Percentiles rank a stretch among this genome's conserved stretches.
Evolutionary conservation across 2,329 filamentous ascomycete genomes (phyloP).

Genomic region (Clonostachys chloroleuca): DNA sequence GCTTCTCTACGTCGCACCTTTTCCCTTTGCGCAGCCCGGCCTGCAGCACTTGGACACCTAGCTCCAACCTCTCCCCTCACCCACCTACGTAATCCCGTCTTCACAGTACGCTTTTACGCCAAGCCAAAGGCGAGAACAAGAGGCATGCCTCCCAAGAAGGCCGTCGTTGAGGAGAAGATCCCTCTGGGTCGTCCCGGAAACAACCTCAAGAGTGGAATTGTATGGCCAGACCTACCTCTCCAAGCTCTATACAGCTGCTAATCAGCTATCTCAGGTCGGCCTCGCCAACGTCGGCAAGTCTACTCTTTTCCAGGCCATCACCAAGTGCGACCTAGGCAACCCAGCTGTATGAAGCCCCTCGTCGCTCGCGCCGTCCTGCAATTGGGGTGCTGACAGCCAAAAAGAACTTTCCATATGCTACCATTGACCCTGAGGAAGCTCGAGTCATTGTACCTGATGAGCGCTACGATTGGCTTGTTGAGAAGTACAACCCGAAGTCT

Average conservation of each 20-base stretch:
- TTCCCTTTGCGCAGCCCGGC: conserved; percentile 59
- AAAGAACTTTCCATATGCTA: conserved; percentile 97
- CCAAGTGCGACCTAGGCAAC: conserved; percentile 95
- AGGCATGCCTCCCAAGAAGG: conserved; percentile 97
- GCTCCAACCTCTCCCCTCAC: conserved; percentile 32
- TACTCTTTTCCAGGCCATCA: conserved; percentile 98
- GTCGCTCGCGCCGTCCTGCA: conserved; percentile 21
- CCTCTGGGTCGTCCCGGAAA: conserved; percentile 94
- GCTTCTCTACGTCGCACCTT: conserved; percentile 47
- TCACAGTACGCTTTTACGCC: conserved; percentile 49
- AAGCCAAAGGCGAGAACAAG: conserved; percentile 48
- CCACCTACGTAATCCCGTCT: conserved; percentile 42
- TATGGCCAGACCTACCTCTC: conserved; percentile 30
- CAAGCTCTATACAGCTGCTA: neutral
- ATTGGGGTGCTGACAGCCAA: conserved; percentile 31
- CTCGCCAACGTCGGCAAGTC: conserved; percentile 99
- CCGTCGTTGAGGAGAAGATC: conserved; percentile 88
- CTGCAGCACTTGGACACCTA: conserved; percentile 51
- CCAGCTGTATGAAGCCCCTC: conserved; percentile 68
- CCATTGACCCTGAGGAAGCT: conserved; percentile 97
- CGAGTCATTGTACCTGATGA: conserved; percentile 96
- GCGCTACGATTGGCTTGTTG: conserved; percentile 90
- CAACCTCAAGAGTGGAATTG: conserved; percentile 98
- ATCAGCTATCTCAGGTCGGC: conserved; percentile 65
- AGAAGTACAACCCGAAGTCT: conserved; percentile 98